phyloP scores from a whole-genome alignment of 306 rosid genomes.

The Vigna unguiculata region DNA sequence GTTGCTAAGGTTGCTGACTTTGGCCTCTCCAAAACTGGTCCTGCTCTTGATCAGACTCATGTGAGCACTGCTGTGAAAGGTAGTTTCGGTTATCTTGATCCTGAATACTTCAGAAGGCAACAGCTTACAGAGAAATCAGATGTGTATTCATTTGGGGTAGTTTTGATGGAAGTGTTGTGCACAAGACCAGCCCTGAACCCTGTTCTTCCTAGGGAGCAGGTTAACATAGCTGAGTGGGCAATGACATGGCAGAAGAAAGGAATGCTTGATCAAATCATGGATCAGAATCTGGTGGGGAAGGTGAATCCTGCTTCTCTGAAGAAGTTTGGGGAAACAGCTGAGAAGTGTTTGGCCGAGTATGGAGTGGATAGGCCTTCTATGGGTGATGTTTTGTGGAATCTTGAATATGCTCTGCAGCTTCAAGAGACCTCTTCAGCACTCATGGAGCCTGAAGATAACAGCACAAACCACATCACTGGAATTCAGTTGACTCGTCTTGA shows the following conservation, averaged over 20 bases:
- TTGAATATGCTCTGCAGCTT: slow-evolving; percentile 94
- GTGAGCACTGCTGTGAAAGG: slow-evolving; percentile 99
- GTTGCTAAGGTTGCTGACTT: slow-evolving; percentile 98
- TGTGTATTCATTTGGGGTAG: slow-evolving; percentile 96
- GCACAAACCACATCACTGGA: slow-evolving; percentile 90
- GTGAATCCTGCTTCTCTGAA: slow-evolving; percentile 89
- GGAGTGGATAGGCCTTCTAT: slow-evolving; percentile 97
- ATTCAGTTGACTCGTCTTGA: slow-evolving; percentile 78
- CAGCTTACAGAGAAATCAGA: slow-evolving; percentile 99
- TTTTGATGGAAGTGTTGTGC: slow-evolving; percentile 95
- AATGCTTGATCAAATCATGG: slow-evolving; percentile 96
- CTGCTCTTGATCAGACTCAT: slow-evolving; percentile 95
- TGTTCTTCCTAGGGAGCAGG: slow-evolving; percentile 95
- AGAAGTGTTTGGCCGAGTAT: slow-evolving; percentile 91
- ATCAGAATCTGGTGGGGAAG: slow-evolving; percentile 78
- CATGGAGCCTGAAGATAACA: slow-evolving; percentile 92
- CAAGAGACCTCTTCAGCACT: slow-evolving; percentile 83
- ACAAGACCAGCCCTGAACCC: slow-evolving; percentile 97
- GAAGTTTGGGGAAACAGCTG: slow-evolving; percentile 96
- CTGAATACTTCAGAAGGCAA: slow-evolving; percentile 95
- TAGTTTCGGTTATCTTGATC: slow-evolving; percentile 97
- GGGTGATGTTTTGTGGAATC: slow-evolving; percentile 97
- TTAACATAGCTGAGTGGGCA: slow-evolving; percentile 99
- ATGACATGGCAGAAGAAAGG: slow-evolving; percentile 97
- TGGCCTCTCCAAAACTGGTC: slow-evolving; percentile 96